Evolutionary conservation across 2,329 filamentous ascomycete species (phyloP).

Genomic region (Fusarium oligoseptatum): DNA sequence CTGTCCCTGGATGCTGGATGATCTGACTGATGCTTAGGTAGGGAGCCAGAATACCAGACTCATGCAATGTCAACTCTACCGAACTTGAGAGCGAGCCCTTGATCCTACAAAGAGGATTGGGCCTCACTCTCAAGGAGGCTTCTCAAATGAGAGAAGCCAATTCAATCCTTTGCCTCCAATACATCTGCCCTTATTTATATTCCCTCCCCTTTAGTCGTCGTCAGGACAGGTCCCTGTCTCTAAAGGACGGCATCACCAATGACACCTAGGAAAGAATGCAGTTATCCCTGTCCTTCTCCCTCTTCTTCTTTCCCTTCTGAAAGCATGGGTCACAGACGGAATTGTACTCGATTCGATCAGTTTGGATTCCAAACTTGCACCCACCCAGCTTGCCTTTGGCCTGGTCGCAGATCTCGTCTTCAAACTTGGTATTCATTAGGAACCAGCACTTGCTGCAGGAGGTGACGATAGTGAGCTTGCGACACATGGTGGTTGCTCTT

Average conservation of each 20-base stretch:
- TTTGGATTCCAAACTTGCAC: not conserved
- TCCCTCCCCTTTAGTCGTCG: not conserved
- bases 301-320: not conserved
- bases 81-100: not conserved
- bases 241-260: not conserved
- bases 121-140: no score
- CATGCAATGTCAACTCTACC: not conserved
- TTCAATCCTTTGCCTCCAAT: not conserved
- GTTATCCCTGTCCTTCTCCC: not conserved
- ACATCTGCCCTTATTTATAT: not conserved
- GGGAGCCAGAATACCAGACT: not conserved
- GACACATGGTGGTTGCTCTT: not conserved
- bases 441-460: not conserved
- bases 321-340: not conserved
- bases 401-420: not conserved
- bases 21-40: no score
- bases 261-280: not conserved
- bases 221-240: not conserved
- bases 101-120: not conserved
- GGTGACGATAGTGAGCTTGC: not conserved
- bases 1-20: no score
- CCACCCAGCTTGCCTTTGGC: not conserved
- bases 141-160: not conserved
- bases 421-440: not conserved
- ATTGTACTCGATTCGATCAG: not conserved